Evolutionary conservation across 192 early-diverging fungal genomes (phyloP).

Genomic region (Jimgerdemannia flammicorona): DNA sequence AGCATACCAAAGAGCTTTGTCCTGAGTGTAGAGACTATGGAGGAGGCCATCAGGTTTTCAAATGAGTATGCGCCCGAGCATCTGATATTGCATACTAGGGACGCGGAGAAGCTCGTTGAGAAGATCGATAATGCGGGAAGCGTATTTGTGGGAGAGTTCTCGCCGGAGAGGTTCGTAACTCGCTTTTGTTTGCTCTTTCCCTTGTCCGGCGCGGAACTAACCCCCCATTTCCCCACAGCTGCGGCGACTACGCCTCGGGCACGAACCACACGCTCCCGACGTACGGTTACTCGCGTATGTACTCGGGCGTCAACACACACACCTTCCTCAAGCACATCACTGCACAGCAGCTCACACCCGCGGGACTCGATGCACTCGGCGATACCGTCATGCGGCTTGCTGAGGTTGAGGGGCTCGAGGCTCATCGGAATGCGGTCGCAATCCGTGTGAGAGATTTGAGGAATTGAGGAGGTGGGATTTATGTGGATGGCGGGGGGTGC

Average conservation of each 20-base stretch:
- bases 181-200: neutral
- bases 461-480: constrained; percentile 15
- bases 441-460: constrained; percentile 73
- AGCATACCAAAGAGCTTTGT: constrained; percentile 85
- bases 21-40: constrained; percentile 62
- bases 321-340: constrained; percentile 99
- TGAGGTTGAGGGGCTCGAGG: constrained; percentile 93
- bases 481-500: too few species aligned
- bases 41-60: constrained; percentile 85
- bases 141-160: constrained; percentile 96
- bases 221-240: constrained; percentile 38
- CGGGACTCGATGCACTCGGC: constrained; percentile 81
- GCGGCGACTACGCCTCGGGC: constrained; percentile 98
- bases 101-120: constrained; percentile 61
- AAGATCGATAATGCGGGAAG: constrained; percentile 87
- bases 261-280: constrained; percentile 99
- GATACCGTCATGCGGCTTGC: constrained; percentile 94
- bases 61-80: constrained; percentile 98
- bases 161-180: constrained; percentile 80
- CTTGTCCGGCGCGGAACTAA: neutral
- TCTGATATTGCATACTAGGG: constrained; percentile 88
- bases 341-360: constrained; percentile 82
- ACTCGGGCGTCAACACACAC: constrained; percentile 95
- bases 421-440: constrained; percentile 95
- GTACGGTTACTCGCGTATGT: constrained; percentile 97